Evolutionary conservation across 2,329 filamentous ascomycete species (phyloP).

Genomic region (Aspergillus ochraceoroseus): DNA sequence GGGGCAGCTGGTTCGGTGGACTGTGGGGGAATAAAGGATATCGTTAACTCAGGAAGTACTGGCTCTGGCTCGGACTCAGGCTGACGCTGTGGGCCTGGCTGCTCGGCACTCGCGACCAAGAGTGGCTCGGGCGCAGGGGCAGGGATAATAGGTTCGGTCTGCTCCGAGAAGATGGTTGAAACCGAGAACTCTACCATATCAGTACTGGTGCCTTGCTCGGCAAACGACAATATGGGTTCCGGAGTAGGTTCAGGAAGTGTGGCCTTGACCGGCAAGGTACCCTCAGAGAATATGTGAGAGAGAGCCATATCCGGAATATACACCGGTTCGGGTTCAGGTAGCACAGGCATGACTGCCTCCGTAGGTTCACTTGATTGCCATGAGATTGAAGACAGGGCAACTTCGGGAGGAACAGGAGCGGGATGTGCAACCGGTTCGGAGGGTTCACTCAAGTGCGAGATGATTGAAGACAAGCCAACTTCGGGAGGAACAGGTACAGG

Average conservation of each 20-base stretch:
- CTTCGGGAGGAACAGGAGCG: constrained; percentile 19
- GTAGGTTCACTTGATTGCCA: constrained; percentile 24
- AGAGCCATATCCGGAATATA: constrained; percentile 21
- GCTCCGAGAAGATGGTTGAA: constrained; percentile 30
- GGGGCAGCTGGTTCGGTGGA: constrained; percentile 34
- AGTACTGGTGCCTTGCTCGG: constrained; percentile 20
- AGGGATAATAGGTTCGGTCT: constrained; percentile 25
- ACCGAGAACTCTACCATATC: constrained; percentile 22
- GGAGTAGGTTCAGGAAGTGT: constrained; percentile 20
- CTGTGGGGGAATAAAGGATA: constrained; percentile 28
- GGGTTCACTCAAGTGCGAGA: constrained; percentile 23
- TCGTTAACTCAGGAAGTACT: constrained; percentile 21
- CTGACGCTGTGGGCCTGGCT: too few species aligned
- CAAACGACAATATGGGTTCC: constrained; percentile 15
- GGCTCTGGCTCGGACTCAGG: constrained; percentile 15
- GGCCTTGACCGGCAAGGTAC: constrained; percentile 24
- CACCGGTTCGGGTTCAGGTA: constrained; percentile 23
- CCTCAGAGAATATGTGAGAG: constrained; percentile 19
- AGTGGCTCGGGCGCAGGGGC: constrained; percentile 19
- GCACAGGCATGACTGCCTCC: constrained; percentile 20
- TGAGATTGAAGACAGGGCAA: constrained; percentile 33
- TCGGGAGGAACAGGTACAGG: constrained; percentile 17
- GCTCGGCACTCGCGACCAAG: constrained; percentile 11
- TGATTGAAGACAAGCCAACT: constrained; percentile 32
- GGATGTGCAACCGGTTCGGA: constrained; percentile 24